A percentile compares a stretch with the other conserved stretches of the same genome.
phyloP scores from a whole-genome alignment of 2,329 filamentous ascomycete genomes.

The Acarospora socialis region DNA sequence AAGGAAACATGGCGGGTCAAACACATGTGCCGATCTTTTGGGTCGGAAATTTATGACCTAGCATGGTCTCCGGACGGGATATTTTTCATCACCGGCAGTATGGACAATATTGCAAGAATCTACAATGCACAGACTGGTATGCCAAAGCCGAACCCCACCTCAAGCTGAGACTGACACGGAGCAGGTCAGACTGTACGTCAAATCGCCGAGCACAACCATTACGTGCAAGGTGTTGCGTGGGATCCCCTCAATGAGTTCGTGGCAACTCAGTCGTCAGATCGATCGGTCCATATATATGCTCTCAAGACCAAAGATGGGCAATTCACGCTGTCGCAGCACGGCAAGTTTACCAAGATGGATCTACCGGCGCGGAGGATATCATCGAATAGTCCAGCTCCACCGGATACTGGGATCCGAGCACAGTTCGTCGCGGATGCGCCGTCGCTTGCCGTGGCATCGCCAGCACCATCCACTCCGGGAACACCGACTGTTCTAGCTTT shows the following conservation, averaged over 20 bases:
- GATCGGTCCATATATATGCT: constrained; percentile 94
- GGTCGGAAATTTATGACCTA: constrained; percentile 93
- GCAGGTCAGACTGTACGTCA: constrained; percentile 62
- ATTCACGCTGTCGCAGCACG: constrained; percentile 65
- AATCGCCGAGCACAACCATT: constrained; percentile 94
- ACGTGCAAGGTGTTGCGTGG: constrained; percentile 96
- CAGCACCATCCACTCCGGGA: constrained; percentile 77
- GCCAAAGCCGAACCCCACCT: constrained; percentile 16
- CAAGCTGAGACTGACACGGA: constrained; percentile 11
- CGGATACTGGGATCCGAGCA: constrained; percentile 57
- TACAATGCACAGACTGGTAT: constrained; percentile 85
- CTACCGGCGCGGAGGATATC: constrained; percentile 82
- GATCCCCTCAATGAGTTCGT: constrained; percentile 97
- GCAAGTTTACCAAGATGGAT: constrained; percentile 81
- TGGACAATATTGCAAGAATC: constrained; percentile 96
- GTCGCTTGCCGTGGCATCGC: constrained; percentile 55
- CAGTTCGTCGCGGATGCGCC: constrained; percentile 45
- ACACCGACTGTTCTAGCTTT: constrained; percentile 80
- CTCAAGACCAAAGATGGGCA: constrained; percentile 93
- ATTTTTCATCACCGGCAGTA: constrained; percentile 96
- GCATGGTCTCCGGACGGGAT: constrained; percentile 96
- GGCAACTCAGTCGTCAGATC: constrained; percentile 93
- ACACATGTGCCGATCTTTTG: constrained; percentile 91
- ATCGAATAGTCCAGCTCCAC: constrained; percentile 80
- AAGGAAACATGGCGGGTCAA: constrained; percentile 95